Conservation (phyloP, 495 filamentous ascomycete species). For the Aspergillus asperescens region DNA sequence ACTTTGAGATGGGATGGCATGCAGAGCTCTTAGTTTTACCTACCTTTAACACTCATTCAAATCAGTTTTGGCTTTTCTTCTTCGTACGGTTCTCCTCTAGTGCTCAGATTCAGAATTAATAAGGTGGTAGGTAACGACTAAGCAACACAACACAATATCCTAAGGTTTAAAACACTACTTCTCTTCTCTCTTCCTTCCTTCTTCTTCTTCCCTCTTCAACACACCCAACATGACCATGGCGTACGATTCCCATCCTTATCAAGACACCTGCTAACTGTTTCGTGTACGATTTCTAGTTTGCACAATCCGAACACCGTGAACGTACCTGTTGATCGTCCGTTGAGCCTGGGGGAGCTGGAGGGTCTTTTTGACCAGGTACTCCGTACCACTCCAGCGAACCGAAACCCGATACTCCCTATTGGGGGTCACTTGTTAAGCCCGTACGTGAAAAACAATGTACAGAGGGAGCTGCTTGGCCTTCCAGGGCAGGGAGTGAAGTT, state of each 20-base stretch:
- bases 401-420: background rate
- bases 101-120: too few relatives aligned
- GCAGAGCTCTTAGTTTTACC: too few relatives aligned
- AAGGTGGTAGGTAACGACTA: too few relatives aligned
- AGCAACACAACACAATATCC: too few relatives aligned
- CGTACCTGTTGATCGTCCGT: background rate
- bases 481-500: background rate
- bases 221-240: background rate
- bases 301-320: background rate
- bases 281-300: background rate
- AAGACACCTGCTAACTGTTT: background rate
- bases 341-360: background rate
- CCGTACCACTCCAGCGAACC: background rate
- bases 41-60: too few relatives aligned
- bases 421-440: background rate
- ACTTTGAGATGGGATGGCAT: too few relatives aligned
- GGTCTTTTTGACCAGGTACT: background rate
- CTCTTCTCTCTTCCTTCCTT: too few relatives aligned
- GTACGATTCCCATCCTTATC: background rate
- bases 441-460: background rate
- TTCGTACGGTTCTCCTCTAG: too few relatives aligned
- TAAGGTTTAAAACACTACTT: too few relatives aligned
- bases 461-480: background rate
- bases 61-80: too few relatives aligned
- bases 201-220: background rate